These are phyloP conservation scores for Glonium stellatum DNA, from an alignment of 495 filamentous ascomycete genomes.

Conservation along the genomic window DNA sequence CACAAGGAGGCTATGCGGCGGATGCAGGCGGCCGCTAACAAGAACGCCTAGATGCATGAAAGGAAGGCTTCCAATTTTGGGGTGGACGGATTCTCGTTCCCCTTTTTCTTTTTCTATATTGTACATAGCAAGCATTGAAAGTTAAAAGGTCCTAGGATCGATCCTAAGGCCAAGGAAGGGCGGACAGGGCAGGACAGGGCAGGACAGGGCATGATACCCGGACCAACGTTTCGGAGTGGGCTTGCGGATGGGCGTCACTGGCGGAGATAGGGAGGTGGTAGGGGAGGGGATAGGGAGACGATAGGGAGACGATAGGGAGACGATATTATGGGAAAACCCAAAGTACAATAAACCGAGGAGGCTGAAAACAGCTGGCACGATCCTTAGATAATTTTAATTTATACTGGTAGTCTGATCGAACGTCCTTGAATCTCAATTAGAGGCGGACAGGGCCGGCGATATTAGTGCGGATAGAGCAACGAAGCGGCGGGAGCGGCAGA, in stretches of 20 bases:
- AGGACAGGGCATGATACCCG: neutral
- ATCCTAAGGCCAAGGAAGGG: neutral
- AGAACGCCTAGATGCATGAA: slow-evolving; percentile 24
- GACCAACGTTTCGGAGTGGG: neutral
- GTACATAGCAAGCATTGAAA: neutral
- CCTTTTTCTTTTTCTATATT: neutral
- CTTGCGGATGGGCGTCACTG: neutral
- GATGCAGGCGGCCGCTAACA: slow-evolving; percentile 71
- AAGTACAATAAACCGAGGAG: neutral
- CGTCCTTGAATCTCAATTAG: neutral
- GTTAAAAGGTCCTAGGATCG: neutral
- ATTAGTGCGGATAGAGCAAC: neutral
- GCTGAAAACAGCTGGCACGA: neutral
- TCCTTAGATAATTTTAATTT: neutral
- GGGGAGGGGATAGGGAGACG: too few species aligned
- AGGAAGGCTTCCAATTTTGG: neutral
- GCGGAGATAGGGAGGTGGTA: neutral
- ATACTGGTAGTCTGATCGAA: neutral
- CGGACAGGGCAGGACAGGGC: too few species aligned
- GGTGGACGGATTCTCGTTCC: neutral
- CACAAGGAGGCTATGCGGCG: slow-evolving; percentile 76
- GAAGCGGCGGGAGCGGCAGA: neutral
- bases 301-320: too few species aligned
- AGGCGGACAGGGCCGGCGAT: too few species aligned
- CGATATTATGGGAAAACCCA: neutral